phyloP scores from a whole-genome alignment of 495 filamentous ascomycete species.

The Cetradonia linearis region DNA sequence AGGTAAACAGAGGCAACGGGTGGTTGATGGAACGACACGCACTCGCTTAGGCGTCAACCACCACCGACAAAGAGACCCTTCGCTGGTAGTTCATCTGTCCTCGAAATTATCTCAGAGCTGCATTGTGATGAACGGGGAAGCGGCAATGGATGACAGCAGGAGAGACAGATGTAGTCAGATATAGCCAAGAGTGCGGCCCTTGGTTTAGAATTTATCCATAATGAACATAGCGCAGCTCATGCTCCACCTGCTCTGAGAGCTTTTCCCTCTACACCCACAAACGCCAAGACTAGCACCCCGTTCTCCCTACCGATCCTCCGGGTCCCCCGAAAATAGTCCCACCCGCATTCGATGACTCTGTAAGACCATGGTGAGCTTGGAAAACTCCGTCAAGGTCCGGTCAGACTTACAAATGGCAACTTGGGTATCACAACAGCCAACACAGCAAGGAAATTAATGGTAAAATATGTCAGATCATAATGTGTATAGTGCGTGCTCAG shows the following conservation, averaged over 20 bases:
- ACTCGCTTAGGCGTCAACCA: not conserved
- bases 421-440: conserved; percentile 91
- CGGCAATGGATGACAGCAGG: not conserved
- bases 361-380: conserved; percentile 18
- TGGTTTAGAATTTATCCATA: conserved; percentile 11
- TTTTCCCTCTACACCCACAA: not conserved
- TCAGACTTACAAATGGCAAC: conserved; percentile 69
- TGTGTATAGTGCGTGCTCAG: conserved; percentile 98
- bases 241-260: conserved; percentile 1
- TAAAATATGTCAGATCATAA: conserved; percentile 92
- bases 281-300: not conserved
- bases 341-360: conserved; percentile 66
- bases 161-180: not conserved
- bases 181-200: conserved; percentile 12
- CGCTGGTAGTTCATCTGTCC: too few species aligned
- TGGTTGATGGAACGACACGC: too few species aligned
- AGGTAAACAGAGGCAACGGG: too few species aligned
- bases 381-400: conserved; percentile 16
- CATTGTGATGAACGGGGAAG: not conserved
- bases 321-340: conserved; percentile 51
- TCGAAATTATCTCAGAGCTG: not conserved
- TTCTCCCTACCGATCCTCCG: conserved; percentile 39
- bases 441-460: conserved; percentile 88
- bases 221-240: conserved; percentile 13
- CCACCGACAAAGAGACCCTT: not conserved